Evolutionary conservation across 305 asterid genomes (phyloP).

Genomic region (Fraxinus sp.): DNA sequence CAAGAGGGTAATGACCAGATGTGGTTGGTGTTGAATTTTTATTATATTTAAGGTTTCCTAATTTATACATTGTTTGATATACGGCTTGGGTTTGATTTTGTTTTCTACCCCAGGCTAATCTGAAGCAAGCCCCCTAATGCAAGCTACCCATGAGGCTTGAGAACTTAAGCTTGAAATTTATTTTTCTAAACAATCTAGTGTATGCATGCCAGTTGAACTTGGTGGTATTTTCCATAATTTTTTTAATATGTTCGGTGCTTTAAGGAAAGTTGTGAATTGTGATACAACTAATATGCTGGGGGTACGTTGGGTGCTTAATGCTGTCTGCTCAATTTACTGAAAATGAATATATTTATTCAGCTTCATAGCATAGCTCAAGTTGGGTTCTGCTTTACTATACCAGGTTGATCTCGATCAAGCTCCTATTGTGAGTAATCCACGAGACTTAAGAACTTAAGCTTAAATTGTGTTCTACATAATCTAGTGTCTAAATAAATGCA

Average conservation of each 20-base stretch:
- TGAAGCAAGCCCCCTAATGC: not conserved
- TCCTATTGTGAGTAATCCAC: conserved; percentile 8
- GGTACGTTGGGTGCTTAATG: not conserved
- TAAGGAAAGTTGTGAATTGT: not conserved
- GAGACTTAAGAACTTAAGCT: conserved; percentile 15
- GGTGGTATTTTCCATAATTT: not conserved
- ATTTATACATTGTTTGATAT: not conserved
- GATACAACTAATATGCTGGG: not conserved
- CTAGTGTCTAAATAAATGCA: conserved; percentile 5
- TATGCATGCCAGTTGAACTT: not conserved
- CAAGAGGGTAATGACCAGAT: not conserved
- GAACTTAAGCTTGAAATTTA: conserved; percentile 6
- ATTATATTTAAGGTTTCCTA: not conserved
- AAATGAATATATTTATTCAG: conserved; percentile 3
- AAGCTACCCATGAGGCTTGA: not conserved
- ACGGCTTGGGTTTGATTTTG: not conserved
- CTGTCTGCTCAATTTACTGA: conserved; percentile 20
- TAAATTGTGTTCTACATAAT: conserved; percentile 2
- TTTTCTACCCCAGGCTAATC: not conserved
- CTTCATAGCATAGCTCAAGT: not conserved
- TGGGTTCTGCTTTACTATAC: not conserved
- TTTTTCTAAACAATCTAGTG: not conserved
- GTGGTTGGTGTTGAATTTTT: conserved; percentile 18
- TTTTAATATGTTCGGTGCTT: not conserved
- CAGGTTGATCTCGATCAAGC: conserved; percentile 4